Evolutionary conservation across 139 green algal species (phyloP).

Genomic region (Chlamydomonas sp.): DNA sequence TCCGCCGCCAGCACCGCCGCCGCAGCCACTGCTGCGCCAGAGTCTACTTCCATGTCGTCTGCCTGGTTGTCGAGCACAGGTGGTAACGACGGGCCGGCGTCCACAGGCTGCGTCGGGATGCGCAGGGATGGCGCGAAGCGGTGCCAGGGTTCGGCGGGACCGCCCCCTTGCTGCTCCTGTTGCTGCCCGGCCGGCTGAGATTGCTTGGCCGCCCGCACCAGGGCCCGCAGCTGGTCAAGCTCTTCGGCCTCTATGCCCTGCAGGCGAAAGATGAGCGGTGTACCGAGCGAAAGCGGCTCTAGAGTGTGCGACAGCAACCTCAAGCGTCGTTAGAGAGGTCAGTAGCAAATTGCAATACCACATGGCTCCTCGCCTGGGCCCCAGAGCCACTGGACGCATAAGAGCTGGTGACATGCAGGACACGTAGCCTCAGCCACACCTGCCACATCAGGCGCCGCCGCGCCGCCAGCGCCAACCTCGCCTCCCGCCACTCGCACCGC

Average conservation of each 20-base stretch:
- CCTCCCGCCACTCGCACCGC: slow-evolving; percentile 39
- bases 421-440: neutral
- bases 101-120: too few relatives aligned
- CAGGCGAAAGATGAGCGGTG: neutral
- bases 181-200: neutral
- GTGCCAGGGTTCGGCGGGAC: neutral
- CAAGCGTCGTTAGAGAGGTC: too few relatives aligned
- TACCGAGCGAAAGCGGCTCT: neutral
- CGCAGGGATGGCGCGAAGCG: too few relatives aligned
- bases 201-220: slow-evolving; percentile 6
- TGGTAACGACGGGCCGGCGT: too few relatives aligned
- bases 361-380: too few relatives aligned
- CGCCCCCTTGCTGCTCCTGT: neutral
- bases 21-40: too few relatives aligned
- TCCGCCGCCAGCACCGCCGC: too few relatives aligned
- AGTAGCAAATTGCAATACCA: too few relatives aligned
- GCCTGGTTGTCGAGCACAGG: too few relatives aligned
- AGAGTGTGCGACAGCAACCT: too few relatives aligned
- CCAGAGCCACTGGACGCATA: too few relatives aligned
- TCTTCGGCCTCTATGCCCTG: slow-evolving; percentile 34
- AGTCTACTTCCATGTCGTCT: too few relatives aligned
- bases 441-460: slow-evolving; percentile 35
- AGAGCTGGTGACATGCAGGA: neutral
- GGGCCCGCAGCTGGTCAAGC: slow-evolving; percentile 1
- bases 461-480: slow-evolving; percentile 34